Conservation (phyloP, 169 alveolate genomes). For the Fabrea salina region DNA sequence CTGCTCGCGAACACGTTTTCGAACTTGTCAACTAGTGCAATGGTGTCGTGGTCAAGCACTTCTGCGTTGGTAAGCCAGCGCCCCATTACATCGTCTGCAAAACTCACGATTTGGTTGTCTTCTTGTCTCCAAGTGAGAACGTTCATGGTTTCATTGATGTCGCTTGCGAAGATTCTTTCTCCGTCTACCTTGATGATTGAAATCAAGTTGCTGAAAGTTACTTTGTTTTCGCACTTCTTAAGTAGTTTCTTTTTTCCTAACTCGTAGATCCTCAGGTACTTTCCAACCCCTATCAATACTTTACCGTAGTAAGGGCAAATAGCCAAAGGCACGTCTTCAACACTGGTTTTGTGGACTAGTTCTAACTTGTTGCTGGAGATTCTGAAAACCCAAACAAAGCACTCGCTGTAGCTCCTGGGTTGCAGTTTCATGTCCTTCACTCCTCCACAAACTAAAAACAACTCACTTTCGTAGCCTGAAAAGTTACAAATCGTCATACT, state of each 20-base stretch:
- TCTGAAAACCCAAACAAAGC: constrained; percentile 66
- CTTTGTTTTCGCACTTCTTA: constrained; percentile 94
- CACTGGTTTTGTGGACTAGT: constrained; percentile 41
- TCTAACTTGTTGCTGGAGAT: constrained; percentile 53
- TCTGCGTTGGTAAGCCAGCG: constrained; percentile 95
- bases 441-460: constrained; percentile 91
- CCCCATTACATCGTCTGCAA: constrained; percentile 92
- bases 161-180: constrained; percentile 93
- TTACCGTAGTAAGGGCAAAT: constrained; percentile 90
- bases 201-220: constrained; percentile 60
- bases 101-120: constrained; percentile 58
- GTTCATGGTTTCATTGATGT: constrained; percentile 91
- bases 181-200: constrained; percentile 76
- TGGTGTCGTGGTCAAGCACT: constrained; percentile 95
- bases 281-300: constrained; percentile 93
- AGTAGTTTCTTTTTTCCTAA: constrained; percentile 95
- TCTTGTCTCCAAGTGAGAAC: constrained; percentile 84
- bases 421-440: constrained; percentile 80
- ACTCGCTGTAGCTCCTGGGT: constrained; percentile 49
- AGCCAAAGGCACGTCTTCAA: constrained; percentile 89
- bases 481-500: constrained; percentile 84
- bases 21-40: constrained; percentile 91
- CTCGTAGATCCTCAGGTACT: constrained; percentile 92
- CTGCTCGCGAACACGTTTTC: constrained; percentile 89
- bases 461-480: constrained; percentile 81